Evolutionary conservation across 371 early-diverging fungal species (phyloP).

Genomic region (Umbelopsis sp.): DNA sequence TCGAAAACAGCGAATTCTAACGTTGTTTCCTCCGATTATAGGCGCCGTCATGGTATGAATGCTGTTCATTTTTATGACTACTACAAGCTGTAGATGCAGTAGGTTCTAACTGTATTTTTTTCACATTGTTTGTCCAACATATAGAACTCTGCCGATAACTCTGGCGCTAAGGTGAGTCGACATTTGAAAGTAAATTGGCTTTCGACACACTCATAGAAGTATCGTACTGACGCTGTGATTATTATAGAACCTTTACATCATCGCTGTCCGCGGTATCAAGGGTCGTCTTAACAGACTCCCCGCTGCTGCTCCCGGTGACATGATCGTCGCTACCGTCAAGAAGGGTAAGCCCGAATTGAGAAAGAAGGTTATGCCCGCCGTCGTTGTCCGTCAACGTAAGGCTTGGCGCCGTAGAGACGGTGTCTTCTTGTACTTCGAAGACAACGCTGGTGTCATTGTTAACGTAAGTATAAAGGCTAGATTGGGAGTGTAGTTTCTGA

Average conservation of each 20-base stretch:
- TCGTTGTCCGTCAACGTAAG: conserved; percentile 99
- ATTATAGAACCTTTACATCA: conserved; percentile 92
- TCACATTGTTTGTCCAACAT: too few species aligned
- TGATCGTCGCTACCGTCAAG: conserved; percentile 99
- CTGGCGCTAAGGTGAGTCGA: conserved; percentile 87
- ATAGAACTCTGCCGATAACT: conserved; percentile 99
- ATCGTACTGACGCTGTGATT: too few species aligned
- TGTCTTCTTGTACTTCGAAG: conserved; percentile 98
- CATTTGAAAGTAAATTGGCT: too few species aligned
- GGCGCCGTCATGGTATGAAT: conserved; percentile 71
- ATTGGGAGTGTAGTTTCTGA: not conserved
- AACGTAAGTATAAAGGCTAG: conserved; percentile 33
- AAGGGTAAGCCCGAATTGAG: conserved; percentile 99
- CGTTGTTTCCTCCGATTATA: not conserved
- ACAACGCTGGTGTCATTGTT: conserved; percentile 66
- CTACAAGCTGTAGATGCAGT: too few species aligned
- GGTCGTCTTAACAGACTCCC: conserved; percentile 99
- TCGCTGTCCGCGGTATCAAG: conserved; percentile 97
- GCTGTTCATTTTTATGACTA: too few species aligned
- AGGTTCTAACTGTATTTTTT: too few species aligned
- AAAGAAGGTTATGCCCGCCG: conserved; percentile 99
- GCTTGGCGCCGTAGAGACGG: conserved; percentile 99
- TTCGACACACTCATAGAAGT: too few species aligned
- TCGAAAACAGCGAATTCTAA: not conserved
- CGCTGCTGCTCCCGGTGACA: conserved; percentile 99